Base-by-base conservation (phyloP, 257 asterid genomes). In the Solanum sejunctum region DNA sequence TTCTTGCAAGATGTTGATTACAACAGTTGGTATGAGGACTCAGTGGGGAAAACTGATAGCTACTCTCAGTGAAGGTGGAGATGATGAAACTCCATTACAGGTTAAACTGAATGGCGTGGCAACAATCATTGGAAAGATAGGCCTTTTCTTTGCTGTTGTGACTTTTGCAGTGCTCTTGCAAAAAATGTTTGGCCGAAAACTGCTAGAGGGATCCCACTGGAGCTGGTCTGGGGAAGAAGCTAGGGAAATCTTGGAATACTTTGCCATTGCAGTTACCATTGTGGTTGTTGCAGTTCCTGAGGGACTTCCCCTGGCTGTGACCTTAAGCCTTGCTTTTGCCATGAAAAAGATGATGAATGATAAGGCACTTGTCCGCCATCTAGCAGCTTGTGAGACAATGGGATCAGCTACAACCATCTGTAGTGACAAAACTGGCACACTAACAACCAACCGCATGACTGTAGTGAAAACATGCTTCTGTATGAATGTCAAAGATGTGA, bases 331-430 rank as follows among this genome's bases (percentile, higher is more conserved):
- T 83, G 85, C 85, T 10, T 83, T 84, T 58, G 86, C 86, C 69
- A 84, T 84, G 86, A 84, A 84, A 79, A 84, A 84, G 83, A 84
- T 84, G 86, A 84, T 84, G 83, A 73, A 84, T 84, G 86, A 84
- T 28, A 84, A 84, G 11, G 86, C 86, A 47, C 83, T 84, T 47
- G 86, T 84, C 83, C 86, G 86, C 64, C 2, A 84, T 73, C 60
- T 84, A 79, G 86, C 86, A 1, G 86, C 86, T 17, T 84, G 86
- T 60, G 86, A 84, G 86, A 84, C 86, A 47, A 84, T 84, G 86
- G 86, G 86, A 57, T 84, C 86, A 26, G 86, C 86, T 64, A 84
- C 86, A 39, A 84, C 83, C 43, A 73, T 84, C 67, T 84, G 86
- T 84, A 84, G 86, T 75, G 86, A 84, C 63, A 84, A 84, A 77